Evolutionary conservation across 306 rosid species (phyloP).

Genomic region (Cercis canadensis): DNA sequence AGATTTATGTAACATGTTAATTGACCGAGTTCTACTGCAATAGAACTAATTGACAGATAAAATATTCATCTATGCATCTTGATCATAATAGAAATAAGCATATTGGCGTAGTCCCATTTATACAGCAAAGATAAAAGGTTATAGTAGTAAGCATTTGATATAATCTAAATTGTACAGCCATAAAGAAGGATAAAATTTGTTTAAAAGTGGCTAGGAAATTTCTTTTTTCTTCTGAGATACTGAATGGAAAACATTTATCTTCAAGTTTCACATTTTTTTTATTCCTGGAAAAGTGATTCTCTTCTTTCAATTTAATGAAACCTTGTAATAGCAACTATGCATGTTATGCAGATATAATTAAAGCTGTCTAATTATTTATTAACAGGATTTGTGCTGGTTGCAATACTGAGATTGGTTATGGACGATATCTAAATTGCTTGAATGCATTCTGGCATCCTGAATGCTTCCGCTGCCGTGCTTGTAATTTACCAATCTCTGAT

Average conservation of each 20-base stretch:
- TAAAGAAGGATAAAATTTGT: too few species aligned
- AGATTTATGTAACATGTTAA: neutral
- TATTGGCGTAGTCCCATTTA: too few species aligned
- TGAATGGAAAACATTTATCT: too few species aligned
- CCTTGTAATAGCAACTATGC: neutral
- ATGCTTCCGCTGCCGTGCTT: slow-evolving; percentile 92
- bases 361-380: slow-evolving; percentile 14
- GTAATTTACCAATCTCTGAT: slow-evolving; percentile 89
- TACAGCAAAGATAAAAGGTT: too few species aligned
- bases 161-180: too few species aligned
- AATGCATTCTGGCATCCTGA: slow-evolving; percentile 98
- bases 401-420: slow-evolving; percentile 77
- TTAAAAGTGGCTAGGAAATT: too few species aligned
- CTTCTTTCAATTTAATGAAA: slow-evolving; percentile 23
- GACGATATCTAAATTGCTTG: slow-evolving; percentile 89
- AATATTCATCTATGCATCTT: slow-evolving; percentile 14
- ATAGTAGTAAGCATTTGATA: too few species aligned
- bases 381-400: slow-evolving; percentile 87
- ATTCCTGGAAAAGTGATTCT: slow-evolving; percentile 29
- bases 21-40: slow-evolving; percentile 16
- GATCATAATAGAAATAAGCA: neutral
- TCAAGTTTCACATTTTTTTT: too few species aligned
- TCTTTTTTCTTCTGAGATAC: too few species aligned
- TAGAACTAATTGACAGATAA: slow-evolving; percentile 5
- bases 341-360: slow-evolving; percentile 15